These are phyloP conservation scores for Pythium guiyangense DNA, from an alignment of 352 stramenopile species.

Conservation along the genomic window DNA sequence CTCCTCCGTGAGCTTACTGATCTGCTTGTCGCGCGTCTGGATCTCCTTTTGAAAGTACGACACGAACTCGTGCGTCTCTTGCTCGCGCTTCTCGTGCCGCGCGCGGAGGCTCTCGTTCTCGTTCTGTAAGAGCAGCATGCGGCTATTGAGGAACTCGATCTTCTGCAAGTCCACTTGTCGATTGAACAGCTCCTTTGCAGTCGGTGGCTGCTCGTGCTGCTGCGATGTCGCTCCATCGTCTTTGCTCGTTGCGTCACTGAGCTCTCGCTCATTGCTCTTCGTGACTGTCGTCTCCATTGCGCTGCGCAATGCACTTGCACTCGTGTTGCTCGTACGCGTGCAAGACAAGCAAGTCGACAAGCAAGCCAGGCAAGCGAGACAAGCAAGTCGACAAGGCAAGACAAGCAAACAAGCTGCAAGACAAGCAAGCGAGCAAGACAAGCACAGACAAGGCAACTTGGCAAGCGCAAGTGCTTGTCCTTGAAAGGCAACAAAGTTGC, in stretches of 20 bases:
- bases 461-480: too few species aligned
- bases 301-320: not conserved
- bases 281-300: conserved; percentile 8
- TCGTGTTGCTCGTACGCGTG: not conserved
- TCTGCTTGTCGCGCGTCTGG: conserved; percentile 72
- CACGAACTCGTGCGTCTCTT: conserved; percentile 94
- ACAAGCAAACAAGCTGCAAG: too few species aligned
- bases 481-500: too few species aligned
- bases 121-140: conserved; percentile 52
- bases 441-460: too few species aligned
- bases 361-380: too few species aligned
- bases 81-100: conserved; percentile 84
- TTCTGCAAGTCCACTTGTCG: conserved; percentile 61
- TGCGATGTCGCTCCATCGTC: not conserved
- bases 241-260: not conserved
- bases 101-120: conserved; percentile 80
- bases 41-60: conserved; percentile 93
- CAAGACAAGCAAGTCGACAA: not conserved
- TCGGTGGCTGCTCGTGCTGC: conserved; percentile 6
- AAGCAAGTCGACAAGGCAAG: not conserved
- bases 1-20: conserved; percentile 82
- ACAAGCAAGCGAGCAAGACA: too few species aligned
- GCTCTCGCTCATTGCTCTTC: not conserved
- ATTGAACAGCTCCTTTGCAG: conserved; percentile 56
- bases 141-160: conserved; percentile 52